These are phyloP conservation scores for Podaxis rugospora DNA, from an alignment of 768 basidiomycete genomes.

Conservation along the genomic window DNA sequence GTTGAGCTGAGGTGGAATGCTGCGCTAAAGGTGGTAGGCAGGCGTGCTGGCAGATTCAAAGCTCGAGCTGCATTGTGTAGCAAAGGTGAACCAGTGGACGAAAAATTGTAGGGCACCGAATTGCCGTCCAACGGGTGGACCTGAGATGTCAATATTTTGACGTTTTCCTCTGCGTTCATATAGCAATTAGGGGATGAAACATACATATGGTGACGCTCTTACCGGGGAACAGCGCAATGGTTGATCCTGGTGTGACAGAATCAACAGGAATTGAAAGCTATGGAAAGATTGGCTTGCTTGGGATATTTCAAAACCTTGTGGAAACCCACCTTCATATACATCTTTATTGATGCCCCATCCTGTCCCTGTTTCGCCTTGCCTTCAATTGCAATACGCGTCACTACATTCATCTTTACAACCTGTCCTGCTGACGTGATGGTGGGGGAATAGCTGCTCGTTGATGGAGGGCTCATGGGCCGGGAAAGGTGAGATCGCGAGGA, in stretches of 20 bases:
- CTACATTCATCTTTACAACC: constrained; percentile 55
- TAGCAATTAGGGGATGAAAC: neutral
- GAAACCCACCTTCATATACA: constrained; percentile 69
- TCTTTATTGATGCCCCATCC: constrained; percentile 63
- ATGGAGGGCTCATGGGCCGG: constrained; percentile 21
- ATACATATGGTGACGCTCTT: constrained; percentile 15
- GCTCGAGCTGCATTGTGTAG: constrained; percentile 67
- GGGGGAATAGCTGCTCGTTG: constrained; percentile 36
- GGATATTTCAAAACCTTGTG: neutral
- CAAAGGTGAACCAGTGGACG: constrained; percentile 54
- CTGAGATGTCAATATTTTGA: constrained; percentile 68
- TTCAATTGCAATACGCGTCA: constrained; percentile 70
- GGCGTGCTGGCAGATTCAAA: constrained; percentile 59
- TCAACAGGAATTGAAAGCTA: constrained; percentile 71
- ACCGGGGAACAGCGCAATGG: constrained; percentile 74
- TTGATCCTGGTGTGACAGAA: constrained; percentile 57
- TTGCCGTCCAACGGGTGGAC: constrained; percentile 72
- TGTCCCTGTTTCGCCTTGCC: constrained; percentile 64
- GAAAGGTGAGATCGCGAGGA: constrained; percentile 19
- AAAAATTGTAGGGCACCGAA: constrained; percentile 74
- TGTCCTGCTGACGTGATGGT: constrained; percentile 40
- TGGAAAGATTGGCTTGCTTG: constrained; percentile 1
- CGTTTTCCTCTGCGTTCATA: constrained; percentile 59
- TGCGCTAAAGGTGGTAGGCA: constrained; percentile 55
- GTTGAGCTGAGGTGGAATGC: constrained; percentile 38